phyloP scores from a whole-genome alignment of 192 early-diverging fungal genomes.

The Entomortierella lignicola region DNA sequence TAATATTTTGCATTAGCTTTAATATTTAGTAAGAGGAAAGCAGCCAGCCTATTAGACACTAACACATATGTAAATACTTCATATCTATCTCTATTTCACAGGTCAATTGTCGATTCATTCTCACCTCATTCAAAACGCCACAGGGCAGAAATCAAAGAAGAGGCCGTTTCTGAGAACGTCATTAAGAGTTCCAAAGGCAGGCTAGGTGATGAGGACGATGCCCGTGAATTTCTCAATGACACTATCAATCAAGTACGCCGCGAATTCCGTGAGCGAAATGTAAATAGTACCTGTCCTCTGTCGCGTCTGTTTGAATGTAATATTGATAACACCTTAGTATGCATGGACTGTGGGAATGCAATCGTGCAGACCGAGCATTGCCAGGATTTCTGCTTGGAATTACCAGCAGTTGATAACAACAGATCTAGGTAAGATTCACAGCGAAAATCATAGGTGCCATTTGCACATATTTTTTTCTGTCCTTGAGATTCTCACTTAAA shows the following conservation, averaged over 20 bases:
- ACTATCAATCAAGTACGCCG: conserved; percentile 20
- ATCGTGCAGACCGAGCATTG: conserved; percentile 14
- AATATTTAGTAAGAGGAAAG: background rate
- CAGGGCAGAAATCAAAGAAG: conserved; percentile 6
- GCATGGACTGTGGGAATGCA: conserved; percentile 16
- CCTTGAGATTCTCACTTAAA: no score
- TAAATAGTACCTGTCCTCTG: conserved; percentile 1
- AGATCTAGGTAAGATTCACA: conserved; percentile 11
- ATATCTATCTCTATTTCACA: background rate
- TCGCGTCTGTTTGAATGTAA: conserved; percentile 24
- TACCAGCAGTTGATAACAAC: conserved; percentile 10
- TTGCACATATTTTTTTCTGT: no score
- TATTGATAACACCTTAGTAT: conserved; percentile 17
- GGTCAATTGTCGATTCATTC: conserved; percentile 9
- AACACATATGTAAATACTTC: no score
- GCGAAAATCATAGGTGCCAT: no score
- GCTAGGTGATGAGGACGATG: conserved; percentile 33
- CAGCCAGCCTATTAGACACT: background rate
- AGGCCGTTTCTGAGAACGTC: conserved; percentile 12
- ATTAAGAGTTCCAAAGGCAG: conserved; percentile 18
- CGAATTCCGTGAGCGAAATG: conserved; percentile 13
- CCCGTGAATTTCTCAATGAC: conserved; percentile 32
- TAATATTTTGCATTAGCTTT: background rate
- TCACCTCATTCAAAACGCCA: background rate
- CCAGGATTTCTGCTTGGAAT: conserved; percentile 28